Evolutionary conservation across 2,329 filamentous ascomycete species (phyloP).

Genomic region (Botrytis fragariae): DNA sequence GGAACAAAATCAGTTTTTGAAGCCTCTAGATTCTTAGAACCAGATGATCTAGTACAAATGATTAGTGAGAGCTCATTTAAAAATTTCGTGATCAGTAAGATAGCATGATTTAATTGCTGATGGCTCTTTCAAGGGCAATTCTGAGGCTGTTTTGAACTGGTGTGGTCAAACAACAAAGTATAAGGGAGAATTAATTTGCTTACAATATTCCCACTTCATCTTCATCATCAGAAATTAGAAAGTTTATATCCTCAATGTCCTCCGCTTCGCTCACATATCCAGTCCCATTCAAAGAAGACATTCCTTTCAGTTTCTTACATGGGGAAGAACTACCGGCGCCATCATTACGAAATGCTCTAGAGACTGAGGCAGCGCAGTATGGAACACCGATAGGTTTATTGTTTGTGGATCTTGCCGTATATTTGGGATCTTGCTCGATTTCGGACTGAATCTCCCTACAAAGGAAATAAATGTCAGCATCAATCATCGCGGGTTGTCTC

Average conservation of each 20-base stretch:
- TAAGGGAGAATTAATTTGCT: slow-evolving; percentile 4
- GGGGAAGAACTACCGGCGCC: neutral
- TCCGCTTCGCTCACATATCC: slow-evolving; percentile 32
- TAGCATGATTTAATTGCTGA: neutral
- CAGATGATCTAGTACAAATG: slow-evolving; percentile 1
- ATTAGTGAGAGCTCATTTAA: neutral
- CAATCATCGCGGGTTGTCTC: neutral
- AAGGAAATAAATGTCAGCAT: neutral
- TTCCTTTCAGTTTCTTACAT: slow-evolving; percentile 17
- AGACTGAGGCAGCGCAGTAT: slow-evolving; percentile 34
- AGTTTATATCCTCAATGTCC: slow-evolving; percentile 39
- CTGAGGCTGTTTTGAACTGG: neutral
- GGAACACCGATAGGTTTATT: slow-evolving; percentile 33
- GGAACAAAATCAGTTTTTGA: slow-evolving; percentile 61
- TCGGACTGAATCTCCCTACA: neutral
- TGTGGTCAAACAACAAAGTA: neutral
- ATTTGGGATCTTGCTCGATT: slow-evolving; percentile 33
- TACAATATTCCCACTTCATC: slow-evolving; percentile 24
- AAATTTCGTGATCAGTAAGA: neutral
- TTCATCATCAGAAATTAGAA: slow-evolving; percentile 42
- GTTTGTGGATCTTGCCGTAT: slow-evolving; percentile 26
- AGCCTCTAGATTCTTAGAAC: slow-evolving; percentile 13
- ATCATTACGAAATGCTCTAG: slow-evolving; percentile 30
- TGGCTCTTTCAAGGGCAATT: neutral
- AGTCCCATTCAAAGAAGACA: neutral